Evolutionary conservation across 1,139 yeast genomes (phyloP).

Genomic region (Tardiomyces depauwii): DNA sequence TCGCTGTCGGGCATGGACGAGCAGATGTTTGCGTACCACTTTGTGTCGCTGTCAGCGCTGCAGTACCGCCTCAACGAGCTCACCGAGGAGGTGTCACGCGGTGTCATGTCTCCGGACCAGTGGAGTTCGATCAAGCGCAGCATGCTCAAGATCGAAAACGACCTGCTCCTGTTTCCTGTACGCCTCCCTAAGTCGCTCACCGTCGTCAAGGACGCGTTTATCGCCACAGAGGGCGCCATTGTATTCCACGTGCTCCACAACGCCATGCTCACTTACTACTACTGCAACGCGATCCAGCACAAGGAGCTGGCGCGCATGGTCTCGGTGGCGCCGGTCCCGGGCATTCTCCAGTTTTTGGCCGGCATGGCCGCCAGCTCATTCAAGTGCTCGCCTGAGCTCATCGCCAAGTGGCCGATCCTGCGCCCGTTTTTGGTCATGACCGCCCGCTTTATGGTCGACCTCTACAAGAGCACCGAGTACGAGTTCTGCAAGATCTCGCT

Average conservation of each 20-base stretch:
- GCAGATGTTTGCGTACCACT: constrained; percentile 11
- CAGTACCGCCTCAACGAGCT: constrained; percentile 4
- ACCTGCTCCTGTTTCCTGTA: constrained; percentile 15
- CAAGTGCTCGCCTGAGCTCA: constrained; percentile 10
- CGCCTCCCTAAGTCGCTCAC: constrained; percentile 12
- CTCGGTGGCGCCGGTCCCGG: constrained; percentile 14
- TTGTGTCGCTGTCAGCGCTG: constrained; percentile 7
- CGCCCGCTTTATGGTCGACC: constrained; percentile 10
- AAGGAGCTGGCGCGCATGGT: constrained; percentile 10
- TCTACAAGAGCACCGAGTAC: constrained; percentile 9
- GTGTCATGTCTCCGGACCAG: not conserved
- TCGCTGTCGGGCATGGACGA: constrained; percentile 5
- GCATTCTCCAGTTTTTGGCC: constrained; percentile 12
- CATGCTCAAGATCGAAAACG: constrained; percentile 11
- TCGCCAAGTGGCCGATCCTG: constrained; percentile 12
- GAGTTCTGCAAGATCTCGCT: constrained; percentile 13
- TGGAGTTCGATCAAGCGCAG: constrained; percentile 2
- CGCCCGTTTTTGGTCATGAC: constrained; percentile 9
- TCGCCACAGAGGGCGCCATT: constrained; percentile 14
- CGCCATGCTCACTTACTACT: constrained; percentile 10
- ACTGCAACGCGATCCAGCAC: constrained; percentile 8
- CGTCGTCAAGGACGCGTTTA: constrained; percentile 13
- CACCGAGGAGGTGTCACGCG: not conserved
- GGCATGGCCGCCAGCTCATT: constrained; percentile 16
- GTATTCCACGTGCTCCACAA: constrained; percentile 14